Evolutionary conservation across 495 filamentous ascomycete species (phyloP), one percentile per base, ranked within the genome.

Genomic region (Aspergillus cristatus): DNA sequence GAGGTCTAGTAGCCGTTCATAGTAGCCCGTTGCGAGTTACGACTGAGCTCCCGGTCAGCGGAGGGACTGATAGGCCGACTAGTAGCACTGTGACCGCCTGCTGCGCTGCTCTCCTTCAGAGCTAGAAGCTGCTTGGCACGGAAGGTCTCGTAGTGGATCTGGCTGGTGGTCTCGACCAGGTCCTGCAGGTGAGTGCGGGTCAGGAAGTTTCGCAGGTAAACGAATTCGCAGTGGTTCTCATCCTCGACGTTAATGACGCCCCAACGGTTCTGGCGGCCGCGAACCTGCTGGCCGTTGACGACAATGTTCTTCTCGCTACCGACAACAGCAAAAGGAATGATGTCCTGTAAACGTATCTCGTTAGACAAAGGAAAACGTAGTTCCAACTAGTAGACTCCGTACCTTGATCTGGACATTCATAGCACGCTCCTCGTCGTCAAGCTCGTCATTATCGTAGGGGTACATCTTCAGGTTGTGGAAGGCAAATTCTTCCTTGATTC

Each of bases 381-480:
- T n/a, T 11, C 7, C 18, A 3, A 46, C 12, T 11, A 28, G 16
- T 28, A 1, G 12, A 30, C 18, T 6, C 56, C 72, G 32, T 68
- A 88, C 86, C 84, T 94, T 97, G 68, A 98, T 97, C 58, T 91
- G 84, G 35, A 74, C 79, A 65, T 98, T 96, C 64, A 93, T 70
- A 17, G 81, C 84, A 42, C 87, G 81, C 72, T 98, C 91, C 72
- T 98, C 91, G 57, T 89, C 82, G 51, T 98, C 91, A 41, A 96
- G 77, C 75, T 99, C 91, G 48, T 97, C 91, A 58, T 95, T 97
- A 67, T 97, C 90, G 62, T 99, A 99, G 34, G 91, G 91, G 73
- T 94, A 99, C 91, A 99, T 99, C 71, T 94, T 87, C 59, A 97
- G 75, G 73, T 95, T 97, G 77, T 99, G 91, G 81, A 99, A 99